Evolutionary conservation across 2,329 filamentous ascomycete species (phyloP).

Genomic region (Fusarium sp.): DNA sequence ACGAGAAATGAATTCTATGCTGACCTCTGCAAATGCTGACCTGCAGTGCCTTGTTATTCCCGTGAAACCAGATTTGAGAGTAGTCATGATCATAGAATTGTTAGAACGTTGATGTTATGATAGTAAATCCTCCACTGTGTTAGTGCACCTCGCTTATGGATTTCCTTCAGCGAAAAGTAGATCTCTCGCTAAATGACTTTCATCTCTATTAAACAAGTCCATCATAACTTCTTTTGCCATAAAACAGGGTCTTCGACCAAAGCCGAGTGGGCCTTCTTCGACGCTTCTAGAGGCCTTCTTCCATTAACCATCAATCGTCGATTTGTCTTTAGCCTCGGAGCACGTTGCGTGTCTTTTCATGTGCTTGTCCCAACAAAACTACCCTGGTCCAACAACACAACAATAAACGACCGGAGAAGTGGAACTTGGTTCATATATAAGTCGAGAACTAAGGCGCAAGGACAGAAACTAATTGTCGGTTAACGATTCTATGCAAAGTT

Average conservation of each 20-base stretch:
- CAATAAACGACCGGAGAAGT: slow-evolving; percentile 25
- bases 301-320: not conserved
- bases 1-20: slow-evolving; percentile 46
- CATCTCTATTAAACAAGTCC: slow-evolving; percentile 1
- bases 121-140: slow-evolving; percentile 21
- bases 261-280: slow-evolving; percentile 33
- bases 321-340: slow-evolving; percentile 41
- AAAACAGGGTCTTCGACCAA: slow-evolving; percentile 23
- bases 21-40: slow-evolving; percentile 32
- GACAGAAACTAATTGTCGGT: not conserved
- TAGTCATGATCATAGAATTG: not conserved
- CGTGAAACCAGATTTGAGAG: not conserved
- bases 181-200: not conserved
- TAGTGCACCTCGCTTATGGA: slow-evolving; percentile 26
- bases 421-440: slow-evolving; percentile 32
- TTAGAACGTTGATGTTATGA: not conserved
- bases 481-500: not conserved
- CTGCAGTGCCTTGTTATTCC: slow-evolving; percentile 1
- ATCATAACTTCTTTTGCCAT: not conserved
- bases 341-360: slow-evolving; percentile 41
- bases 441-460: not conserved
- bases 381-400: slow-evolving; percentile 40
- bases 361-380: slow-evolving; percentile 50
- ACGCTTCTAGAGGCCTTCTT: slow-evolving; percentile 26
- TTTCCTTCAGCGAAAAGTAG: slow-evolving; percentile 7